phyloP scores from a whole-genome alignment of 257 asterid genomes.

The Solanum habrochaites region DNA sequence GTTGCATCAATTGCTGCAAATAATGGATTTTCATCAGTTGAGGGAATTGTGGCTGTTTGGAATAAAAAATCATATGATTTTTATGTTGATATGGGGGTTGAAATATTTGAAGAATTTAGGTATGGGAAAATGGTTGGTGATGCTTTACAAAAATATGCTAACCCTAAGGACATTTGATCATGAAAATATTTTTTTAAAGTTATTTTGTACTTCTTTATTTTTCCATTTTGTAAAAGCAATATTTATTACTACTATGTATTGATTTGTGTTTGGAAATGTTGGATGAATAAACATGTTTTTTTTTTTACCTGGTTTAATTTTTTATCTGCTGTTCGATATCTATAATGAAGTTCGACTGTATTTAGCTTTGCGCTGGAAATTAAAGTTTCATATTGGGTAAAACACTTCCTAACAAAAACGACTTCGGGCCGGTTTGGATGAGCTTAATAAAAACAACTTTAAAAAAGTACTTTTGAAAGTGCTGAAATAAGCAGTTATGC shows the following conservation, averaged over 20 bases:
- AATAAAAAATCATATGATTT: constrained; percentile 5
- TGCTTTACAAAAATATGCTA: constrained; percentile 2
- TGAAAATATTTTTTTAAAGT: neutral
- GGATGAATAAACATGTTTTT: neutral
- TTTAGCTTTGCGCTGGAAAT: accelerated
- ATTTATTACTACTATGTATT: neutral
- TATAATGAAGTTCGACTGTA: too few relatives aligned
- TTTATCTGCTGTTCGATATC: accelerated
- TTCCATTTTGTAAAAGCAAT: neutral
- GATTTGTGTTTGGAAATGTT: neutral
- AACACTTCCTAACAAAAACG: too few relatives aligned
- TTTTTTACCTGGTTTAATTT: too few relatives aligned
- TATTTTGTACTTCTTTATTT: neutral
- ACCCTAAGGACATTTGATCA: neutral
- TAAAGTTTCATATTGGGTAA: too few relatives aligned
- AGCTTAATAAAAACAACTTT: too few relatives aligned
- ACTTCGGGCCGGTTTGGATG: too few relatives aligned
- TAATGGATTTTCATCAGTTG: constrained; percentile 3
- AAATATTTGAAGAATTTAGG: constrained; percentile 6
- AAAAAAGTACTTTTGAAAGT: too few relatives aligned
- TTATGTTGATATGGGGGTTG: constrained; percentile 2
- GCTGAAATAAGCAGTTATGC: too few relatives aligned
- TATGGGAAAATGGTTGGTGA: constrained; percentile 6
- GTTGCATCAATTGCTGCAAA: constrained; percentile 3
- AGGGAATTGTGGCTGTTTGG: constrained; percentile 8